These are phyloP conservation scores for Schizosaccharomyces lindneri DNA, from an alignment of 805 yeast species.

Conservation along the genomic window DNA sequence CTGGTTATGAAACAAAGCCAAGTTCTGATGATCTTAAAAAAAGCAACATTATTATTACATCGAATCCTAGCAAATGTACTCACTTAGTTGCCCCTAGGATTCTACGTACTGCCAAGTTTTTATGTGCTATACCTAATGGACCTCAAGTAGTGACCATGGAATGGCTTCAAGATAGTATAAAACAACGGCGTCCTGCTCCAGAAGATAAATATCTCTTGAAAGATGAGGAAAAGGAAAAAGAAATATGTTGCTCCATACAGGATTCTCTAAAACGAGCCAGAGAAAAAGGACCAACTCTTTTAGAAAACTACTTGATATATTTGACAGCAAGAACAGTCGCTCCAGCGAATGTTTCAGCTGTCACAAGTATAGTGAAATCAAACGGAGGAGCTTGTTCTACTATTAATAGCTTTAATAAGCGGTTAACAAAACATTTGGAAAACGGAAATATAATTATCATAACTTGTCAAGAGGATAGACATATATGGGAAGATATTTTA, in stretches of 20 bases:
- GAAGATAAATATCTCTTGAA: constrained; percentile 10
- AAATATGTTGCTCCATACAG: constrained; percentile 7
- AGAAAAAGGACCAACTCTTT: constrained; percentile 15
- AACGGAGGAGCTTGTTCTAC: constrained; percentile 27
- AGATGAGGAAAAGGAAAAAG: constrained; percentile 14
- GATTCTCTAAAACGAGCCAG: constrained; percentile 9
- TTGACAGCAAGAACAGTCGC: constrained; percentile 36
- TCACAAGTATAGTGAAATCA: constrained; percentile 26
- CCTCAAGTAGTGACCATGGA: constrained; percentile 11
- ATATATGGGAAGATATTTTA: constrained; percentile 4
- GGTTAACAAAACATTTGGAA: constrained; percentile 8
- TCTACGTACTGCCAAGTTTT: constrained; percentile 69
- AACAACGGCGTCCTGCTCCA: constrained; percentile 5
- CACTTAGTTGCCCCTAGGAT: constrained; percentile 49
- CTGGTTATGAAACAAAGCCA: constrained; percentile 6
- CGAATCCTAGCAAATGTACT: constrained; percentile 18
- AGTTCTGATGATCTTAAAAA: constrained; percentile 7
- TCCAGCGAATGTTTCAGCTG: constrained; percentile 25
- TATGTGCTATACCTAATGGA: constrained; percentile 37
- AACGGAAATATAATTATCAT: constrained; percentile 6
- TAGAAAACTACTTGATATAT: constrained; percentile 26
- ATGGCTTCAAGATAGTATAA: constrained; percentile 7
- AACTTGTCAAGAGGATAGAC: constrained; percentile 7
- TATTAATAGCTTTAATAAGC: constrained; percentile 6
- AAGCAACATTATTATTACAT: constrained; percentile 32